These are phyloP conservation scores for Alternaria sp. DNA, from an alignment of 2,329 filamentous ascomycete species.

Conservation along the genomic window DNA sequence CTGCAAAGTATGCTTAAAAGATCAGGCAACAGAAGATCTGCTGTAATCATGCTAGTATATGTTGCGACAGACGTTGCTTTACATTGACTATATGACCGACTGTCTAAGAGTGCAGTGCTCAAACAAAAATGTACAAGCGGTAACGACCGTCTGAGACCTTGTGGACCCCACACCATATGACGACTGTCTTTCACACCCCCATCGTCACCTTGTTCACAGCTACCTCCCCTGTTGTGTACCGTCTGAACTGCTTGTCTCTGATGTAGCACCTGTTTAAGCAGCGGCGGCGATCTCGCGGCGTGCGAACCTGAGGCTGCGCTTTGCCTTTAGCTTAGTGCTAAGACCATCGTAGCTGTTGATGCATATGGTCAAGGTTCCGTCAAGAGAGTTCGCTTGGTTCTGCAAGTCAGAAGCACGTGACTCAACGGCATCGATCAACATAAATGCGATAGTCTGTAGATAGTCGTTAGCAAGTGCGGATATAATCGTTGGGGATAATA, in stretches of 20 bases:
- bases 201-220: background rate
- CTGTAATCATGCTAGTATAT: background rate
- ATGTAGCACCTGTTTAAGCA: background rate
- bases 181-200: background rate
- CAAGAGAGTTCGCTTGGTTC: background rate
- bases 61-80: background rate
- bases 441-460: constrained; percentile 9
- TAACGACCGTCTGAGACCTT: background rate
- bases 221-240: background rate
- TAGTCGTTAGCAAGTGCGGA: background rate
- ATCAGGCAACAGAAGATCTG: background rate
- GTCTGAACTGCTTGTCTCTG: background rate
- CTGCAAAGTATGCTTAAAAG: background rate
- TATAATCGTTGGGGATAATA: background rate
- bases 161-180: background rate
- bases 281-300: background rate
- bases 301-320: background rate
- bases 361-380: background rate
- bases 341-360: constrained; percentile 1
- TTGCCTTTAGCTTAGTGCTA: background rate
- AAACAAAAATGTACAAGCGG: background rate
- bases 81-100: background rate
- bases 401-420: background rate
- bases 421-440: background rate
- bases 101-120: background rate